Percentiles rank a stretch among this genome's conserved stretches.
Evolutionary conservation across 208 protist species (phyloP).

Genomic region (Acanthamoeba castellanii): DNA sequence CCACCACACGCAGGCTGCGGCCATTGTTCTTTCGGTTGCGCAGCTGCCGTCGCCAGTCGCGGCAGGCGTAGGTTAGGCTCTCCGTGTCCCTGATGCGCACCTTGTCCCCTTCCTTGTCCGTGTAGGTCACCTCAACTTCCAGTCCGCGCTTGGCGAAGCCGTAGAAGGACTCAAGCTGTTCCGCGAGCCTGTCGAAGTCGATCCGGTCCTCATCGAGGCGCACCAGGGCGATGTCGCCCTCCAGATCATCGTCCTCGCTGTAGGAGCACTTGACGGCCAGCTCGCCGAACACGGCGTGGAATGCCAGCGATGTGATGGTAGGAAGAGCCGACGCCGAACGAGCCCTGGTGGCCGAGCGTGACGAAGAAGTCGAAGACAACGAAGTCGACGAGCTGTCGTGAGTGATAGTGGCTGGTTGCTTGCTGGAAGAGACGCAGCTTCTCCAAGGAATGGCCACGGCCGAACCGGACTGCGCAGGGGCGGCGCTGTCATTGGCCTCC

Average conservation of each 20-base stretch:
- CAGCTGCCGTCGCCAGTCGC: background rate
- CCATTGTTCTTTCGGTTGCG: background rate
- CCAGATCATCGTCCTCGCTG: background rate
- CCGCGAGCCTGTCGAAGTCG: background rate
- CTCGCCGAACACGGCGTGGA: background rate
- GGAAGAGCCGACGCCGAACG: no score
- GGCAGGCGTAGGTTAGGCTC: background rate
- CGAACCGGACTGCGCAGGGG: no score
- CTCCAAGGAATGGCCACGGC: no score
- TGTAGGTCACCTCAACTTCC: background rate
- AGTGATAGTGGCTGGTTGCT: no score
- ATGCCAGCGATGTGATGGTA: background rate
- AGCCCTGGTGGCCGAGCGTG: no score
- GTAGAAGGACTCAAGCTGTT: background rate
- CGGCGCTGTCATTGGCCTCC: no score
- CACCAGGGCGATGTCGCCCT: background rate
- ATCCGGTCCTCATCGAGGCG: background rate
- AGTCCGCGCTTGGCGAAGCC: background rate
- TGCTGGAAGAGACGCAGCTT: no score
- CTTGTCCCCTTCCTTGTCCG: background rate
- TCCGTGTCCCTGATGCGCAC: background rate
- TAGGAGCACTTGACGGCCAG: slow-evolving; percentile 5
- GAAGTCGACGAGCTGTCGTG: no score
- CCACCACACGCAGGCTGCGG: no score
- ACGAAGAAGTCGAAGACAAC: no score